A percentile compares a stretch with the other conserved stretches of the same genome.
phyloP scores from a whole-genome alignment of 202 grass and related monocot genomes.

The Zizania palustris region DNA sequence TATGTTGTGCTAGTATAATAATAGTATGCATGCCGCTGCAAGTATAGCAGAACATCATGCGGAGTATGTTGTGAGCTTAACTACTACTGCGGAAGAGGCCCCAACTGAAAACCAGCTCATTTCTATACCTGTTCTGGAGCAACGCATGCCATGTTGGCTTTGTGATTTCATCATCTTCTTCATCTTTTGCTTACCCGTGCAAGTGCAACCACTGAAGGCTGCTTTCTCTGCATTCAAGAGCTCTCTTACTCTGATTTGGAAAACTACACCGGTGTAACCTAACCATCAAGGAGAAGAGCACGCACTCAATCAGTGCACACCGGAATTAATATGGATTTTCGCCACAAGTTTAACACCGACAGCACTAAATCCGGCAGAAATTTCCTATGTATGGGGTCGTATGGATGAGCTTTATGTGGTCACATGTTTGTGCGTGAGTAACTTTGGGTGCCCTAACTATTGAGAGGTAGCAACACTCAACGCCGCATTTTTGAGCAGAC shows the following conservation, averaged over 20 bases:
- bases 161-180: background rate
- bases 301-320: background rate
- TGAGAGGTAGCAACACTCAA: slow-evolving; percentile 2
- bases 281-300: background rate
- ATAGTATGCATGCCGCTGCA: background rate
- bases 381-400: slow-evolving; percentile 20
- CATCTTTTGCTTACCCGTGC: background rate
- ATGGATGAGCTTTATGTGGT: background rate
- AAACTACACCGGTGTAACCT: too few relatives aligned
- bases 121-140: background rate
- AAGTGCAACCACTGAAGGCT: slow-evolving; percentile 17
- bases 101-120: background rate
- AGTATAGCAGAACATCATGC: background rate
- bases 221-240: slow-evolving; percentile 31
- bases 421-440: too few relatives aligned
- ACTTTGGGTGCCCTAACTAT: slow-evolving; percentile 10
- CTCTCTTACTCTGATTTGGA: slow-evolving; percentile 20
- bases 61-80: background rate
- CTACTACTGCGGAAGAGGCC: background rate
- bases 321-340: slow-evolving; percentile 22
- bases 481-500: slow-evolving; percentile 26
- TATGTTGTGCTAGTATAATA: background rate
- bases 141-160: background rate
- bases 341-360: slow-evolving; percentile 3
- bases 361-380: slow-evolving; percentile 26